These are phyloP conservation scores for Sedum album DNA, from an alignment of 164 flowering plant genomes.

Conservation along the genomic window DNA sequence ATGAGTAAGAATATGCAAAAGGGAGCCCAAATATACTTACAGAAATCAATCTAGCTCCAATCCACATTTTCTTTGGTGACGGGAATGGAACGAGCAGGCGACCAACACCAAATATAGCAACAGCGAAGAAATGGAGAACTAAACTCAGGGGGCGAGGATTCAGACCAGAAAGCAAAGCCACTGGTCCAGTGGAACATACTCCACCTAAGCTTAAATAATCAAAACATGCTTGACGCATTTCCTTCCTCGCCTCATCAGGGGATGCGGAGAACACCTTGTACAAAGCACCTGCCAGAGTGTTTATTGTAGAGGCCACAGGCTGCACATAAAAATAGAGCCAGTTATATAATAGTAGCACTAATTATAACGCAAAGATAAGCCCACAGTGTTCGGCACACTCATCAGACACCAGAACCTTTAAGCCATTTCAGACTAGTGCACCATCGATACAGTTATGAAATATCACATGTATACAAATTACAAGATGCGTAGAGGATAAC, in stretches of 20 bases:
- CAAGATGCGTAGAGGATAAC: too few relatives aligned
- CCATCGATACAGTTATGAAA: too few relatives aligned
- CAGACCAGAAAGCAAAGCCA: constrained; percentile 16
- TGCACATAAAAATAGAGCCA: neutral
- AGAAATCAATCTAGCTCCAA: constrained; percentile 13
- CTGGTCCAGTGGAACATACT: constrained; percentile 12
- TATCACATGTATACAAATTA: too few relatives aligned
- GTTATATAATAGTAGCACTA: too few relatives aligned
- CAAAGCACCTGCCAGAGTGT: constrained; percentile 17
- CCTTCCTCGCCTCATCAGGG: constrained; percentile 14
- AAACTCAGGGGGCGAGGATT: constrained; percentile 15
- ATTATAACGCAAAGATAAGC: too few relatives aligned
- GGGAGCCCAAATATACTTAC: neutral
- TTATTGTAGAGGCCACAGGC: constrained; percentile 21
- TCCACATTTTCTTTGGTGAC: constrained; percentile 10
- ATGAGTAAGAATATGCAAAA: neutral
- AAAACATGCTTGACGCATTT: constrained; percentile 16
- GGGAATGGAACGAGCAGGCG: constrained; percentile 16
- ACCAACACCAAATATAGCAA: too few relatives aligned
- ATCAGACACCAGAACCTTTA: too few relatives aligned
- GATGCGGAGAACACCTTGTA: constrained; percentile 19
- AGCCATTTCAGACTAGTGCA: too few relatives aligned
- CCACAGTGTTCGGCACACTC: too few relatives aligned
- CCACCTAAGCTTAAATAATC: constrained; percentile 17
- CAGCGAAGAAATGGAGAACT: constrained; percentile 15